Evolutionary conservation across 1,139 yeast genomes (phyloP).

Genomic region (Saccharomyces hybrid): DNA sequence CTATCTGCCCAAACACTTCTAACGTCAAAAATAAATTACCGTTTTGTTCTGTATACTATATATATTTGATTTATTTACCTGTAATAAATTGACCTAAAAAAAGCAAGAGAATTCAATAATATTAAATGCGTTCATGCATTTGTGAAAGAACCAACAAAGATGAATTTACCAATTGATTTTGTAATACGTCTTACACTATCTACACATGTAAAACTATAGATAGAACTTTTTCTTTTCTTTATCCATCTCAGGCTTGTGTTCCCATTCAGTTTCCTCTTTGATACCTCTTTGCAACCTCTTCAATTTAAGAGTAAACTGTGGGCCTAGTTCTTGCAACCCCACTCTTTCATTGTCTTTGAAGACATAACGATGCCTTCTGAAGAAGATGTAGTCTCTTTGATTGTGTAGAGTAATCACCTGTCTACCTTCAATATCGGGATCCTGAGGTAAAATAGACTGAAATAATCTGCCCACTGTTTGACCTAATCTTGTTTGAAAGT

Average conservation of each 20-base stretch:
- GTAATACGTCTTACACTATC: not conserved
- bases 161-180: not conserved
- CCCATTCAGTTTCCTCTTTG: slow-evolving; percentile 91
- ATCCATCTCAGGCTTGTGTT: slow-evolving; percentile 93
- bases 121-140: no score
- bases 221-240: slow-evolving; percentile 89
- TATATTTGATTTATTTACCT: not conserved
- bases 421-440: slow-evolving; percentile 89
- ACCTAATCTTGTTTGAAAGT: slow-evolving; percentile 87
- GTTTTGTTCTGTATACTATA: slow-evolving; percentile 6
- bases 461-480: slow-evolving; percentile 85
- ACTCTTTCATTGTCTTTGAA: slow-evolving; percentile 86
- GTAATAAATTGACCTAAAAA: not conserved
- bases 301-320: slow-evolving; percentile 84
- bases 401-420: slow-evolving; percentile 93
- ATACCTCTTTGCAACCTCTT: slow-evolving; percentile 87
- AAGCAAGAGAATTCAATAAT: not conserved
- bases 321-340: slow-evolving; percentile 92
- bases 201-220: slow-evolving; percentile 37
- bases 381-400: slow-evolving; percentile 90
- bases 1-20: not conserved
- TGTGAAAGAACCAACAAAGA: no score
- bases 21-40: not conserved
- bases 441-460: slow-evolving; percentile 85
- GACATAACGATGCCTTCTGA: slow-evolving; percentile 88